Conservation (phyloP, 352 stramenopile genomes). For the Phytophthora sansomeana region DNA sequence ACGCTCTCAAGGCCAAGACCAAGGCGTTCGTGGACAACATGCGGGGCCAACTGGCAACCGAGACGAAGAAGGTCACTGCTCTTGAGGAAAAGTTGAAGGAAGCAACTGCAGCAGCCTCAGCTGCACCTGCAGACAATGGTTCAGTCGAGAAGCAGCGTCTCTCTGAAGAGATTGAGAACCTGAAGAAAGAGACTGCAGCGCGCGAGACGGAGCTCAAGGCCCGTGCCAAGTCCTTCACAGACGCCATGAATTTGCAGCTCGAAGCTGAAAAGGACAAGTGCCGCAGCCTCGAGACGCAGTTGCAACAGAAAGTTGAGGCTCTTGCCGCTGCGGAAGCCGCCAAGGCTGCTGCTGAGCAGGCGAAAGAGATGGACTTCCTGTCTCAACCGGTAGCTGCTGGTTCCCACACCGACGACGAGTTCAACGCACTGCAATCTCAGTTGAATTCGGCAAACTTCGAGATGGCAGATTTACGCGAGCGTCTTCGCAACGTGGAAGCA, state of each 20-base stretch:
- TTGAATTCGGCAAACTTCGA: slow-evolving; percentile 44
- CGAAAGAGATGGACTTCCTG: slow-evolving; percentile 31
- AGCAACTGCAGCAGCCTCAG: neutral
- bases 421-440: slow-evolving; percentile 48
- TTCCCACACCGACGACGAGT: slow-evolving; percentile 42
- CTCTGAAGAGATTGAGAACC: slow-evolving; percentile 39
- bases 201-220: slow-evolving; percentile 72
- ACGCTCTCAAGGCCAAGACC: slow-evolving; percentile 85
- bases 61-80: slow-evolving; percentile 74
- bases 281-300: slow-evolving; percentile 53
- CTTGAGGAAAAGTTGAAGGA: slow-evolving; percentile 61
- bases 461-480: slow-evolving; percentile 41
- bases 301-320: slow-evolving; percentile 53
- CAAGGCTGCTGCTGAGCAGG: slow-evolving; percentile 19
- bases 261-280: slow-evolving; percentile 68
- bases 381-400: slow-evolving; percentile 16
- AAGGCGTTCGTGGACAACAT: slow-evolving; percentile 88
- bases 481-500: slow-evolving; percentile 40
- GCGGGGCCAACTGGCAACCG: slow-evolving; percentile 59
- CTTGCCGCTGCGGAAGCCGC: slow-evolving; percentile 38
- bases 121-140: slow-evolving; percentile 1
- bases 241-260: slow-evolving; percentile 73
- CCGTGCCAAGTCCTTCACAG: slow-evolving; percentile 73
- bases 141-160: slow-evolving; percentile 23
- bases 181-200: slow-evolving; percentile 59